Evolutionary conservation across 805 yeast species (phyloP), one percentile per base, ranked within the genome.

Genomic region (Tetrapisispora pingtungensis): DNA sequence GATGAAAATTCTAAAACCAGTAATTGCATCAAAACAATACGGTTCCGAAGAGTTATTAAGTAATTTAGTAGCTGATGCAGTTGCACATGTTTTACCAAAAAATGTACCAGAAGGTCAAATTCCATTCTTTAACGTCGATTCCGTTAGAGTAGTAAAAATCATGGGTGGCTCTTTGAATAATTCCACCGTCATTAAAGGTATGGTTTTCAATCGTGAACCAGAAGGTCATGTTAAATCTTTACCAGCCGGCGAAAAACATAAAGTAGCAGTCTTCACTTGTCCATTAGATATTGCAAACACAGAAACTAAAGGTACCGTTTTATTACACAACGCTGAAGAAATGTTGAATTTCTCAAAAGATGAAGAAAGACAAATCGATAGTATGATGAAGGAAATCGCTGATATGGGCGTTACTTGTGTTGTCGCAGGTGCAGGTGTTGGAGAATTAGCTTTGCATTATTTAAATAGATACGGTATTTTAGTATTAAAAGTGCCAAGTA

Each of bases 191-290:
- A 72, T 93, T 51, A 86, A 84, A 67, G 98, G 98, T 54, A 93
- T 93, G 98, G 96, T 93, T 33, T 90, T 93, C 74, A 95, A 95
- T 53, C 78, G 94, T 57, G 95, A 88, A 65, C 96, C 97, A n/a
- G 97, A 90, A 64, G 94, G 97, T 14, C 80, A 78, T 53, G 67
- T 89, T 41, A 87, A 86, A 61, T 74, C 80, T 49, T 69, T 83
- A 46, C 46, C 58, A n/a, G n/a, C 32, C 8, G 61, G 55, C 30
- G 57, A 64, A 38, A 78, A 74, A 54, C 78, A 94, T 15, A 88
- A 86, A 63, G 97, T 93, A 38, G 98, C 85, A 10, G 89, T 88
- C 2, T 93, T 73, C 70, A 87, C 96, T 8, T 82, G 95, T 64
- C 97, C 97, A 24, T 78, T 93, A 44, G 98, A 93, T 67, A 86